Base-by-base conservation (phyloP, 106 monocot genomes). In the Dendrobium catenatum region DNA sequence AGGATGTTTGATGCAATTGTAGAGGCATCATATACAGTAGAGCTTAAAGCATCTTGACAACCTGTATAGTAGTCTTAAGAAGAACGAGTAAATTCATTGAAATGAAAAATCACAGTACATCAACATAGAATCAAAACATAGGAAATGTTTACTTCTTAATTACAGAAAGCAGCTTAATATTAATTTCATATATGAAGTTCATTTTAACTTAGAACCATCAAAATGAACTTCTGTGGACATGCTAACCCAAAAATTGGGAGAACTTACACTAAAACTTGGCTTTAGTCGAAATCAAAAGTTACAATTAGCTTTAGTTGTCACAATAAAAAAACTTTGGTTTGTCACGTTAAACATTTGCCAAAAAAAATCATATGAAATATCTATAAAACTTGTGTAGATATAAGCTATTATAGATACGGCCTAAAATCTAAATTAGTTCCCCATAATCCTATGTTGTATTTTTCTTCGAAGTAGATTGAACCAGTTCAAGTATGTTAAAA, bases 1-100 rank as follows among this genome's bases (percentile, higher is more conserved):
- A 88, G 89, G 85, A 98, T 95, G 55, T 86, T 95, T 40, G 91
- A 95, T 81, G 86, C 88, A 77, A 98, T 84, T 26, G 88, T 79
- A 77, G 88, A 84, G 13, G 94, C 77, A 79, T 93, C 92, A 82
- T 87, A 82, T 54, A 77, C 80, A 31, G 89, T 75, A 82, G 90
- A 85, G 42, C 51, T 78, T 54, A 84, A 70, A 29, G 74, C 66
- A 86, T 68, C 9, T 42, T 46, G 51, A 17, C 46, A 78, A 9
- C 15, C 78, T 43, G 24, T 20, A 7, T 8, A 72, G 9, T 9
- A 81, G 20, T 43, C 37, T 51, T 19, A 43, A 40, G 19, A 56
- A 82, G 24, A 47, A 24, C 11, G 29, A 41, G 51, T 19, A 13
- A 55, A 75, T 16, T 5, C 2, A 49, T 26, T 29, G 26, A 47